These are phyloP conservation scores for Cercospora janseana DNA, from an alignment of 2,329 filamentous ascomycete genomes.

Conservation along the genomic window DNA sequence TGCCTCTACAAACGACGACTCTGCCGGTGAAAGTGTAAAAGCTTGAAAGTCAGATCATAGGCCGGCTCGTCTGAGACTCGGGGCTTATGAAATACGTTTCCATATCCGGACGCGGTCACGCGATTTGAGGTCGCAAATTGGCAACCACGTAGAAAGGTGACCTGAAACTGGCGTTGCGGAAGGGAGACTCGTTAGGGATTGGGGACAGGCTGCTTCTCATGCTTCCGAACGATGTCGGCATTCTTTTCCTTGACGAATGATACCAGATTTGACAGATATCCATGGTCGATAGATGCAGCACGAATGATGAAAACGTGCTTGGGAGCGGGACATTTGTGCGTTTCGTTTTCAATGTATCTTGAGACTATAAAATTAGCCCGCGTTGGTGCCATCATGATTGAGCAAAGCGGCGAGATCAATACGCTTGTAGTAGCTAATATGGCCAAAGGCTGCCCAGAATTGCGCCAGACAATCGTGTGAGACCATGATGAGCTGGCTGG, in stretches of 20 bases:
- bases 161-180: too few species aligned
- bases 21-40: slow-evolving; percentile 6
- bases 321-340: too few species aligned
- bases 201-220: too few species aligned
- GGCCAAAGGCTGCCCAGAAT: slow-evolving; percentile 48
- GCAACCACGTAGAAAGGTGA: too few species aligned
- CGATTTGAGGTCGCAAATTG: too few species aligned
- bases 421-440: slow-evolving; percentile 50
- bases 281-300: neutral
- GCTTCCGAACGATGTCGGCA: too few species aligned
- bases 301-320: neutral
- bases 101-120: too few species aligned
- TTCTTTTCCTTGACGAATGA: neutral
- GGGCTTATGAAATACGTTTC: too few species aligned
- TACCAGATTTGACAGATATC: neutral
- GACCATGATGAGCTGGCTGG: slow-evolving; percentile 73
- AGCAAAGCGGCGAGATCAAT: slow-evolving; percentile 46
- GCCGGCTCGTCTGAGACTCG: too few species aligned
- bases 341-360: neutral
- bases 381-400: slow-evolving; percentile 5
- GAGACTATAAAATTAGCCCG: neutral
- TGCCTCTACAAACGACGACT: slow-evolving; percentile 5
- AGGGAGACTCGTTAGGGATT: too few species aligned
- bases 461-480: slow-evolving; percentile 69
- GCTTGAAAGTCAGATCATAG: too few species aligned